A percentile compares a stretch with the other conserved stretches of the same genome.
phyloP scores from a whole-genome alignment of 257 asterid species.

The Capsicum pubescens region DNA sequence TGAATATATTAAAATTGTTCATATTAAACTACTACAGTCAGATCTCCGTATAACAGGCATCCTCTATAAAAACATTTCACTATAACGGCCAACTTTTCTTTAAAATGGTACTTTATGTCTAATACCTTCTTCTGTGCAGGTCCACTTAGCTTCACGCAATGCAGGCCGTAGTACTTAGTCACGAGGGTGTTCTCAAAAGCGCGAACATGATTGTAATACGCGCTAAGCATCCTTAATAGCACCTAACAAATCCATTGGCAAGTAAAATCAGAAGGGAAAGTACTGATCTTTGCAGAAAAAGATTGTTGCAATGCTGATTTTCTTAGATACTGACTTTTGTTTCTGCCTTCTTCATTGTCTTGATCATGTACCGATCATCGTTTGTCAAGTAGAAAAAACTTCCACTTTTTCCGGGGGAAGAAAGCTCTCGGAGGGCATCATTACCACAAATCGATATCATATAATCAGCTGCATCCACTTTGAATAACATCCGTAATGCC shows the following conservation, averaged over 20 bases:
- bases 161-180: constrained; percentile 67
- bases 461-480: constrained; percentile 31
- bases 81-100: background rate
- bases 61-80: background rate
- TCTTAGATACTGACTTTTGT: constrained; percentile 7
- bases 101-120: background rate
- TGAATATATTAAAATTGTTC: constrained; percentile 29
- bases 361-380: constrained; percentile 28
- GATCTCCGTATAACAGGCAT: background rate
- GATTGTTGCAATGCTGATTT: background rate
- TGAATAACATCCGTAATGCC: constrained; percentile 27
- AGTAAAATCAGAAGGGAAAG: constrained; percentile 14
- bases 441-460: constrained; percentile 30
- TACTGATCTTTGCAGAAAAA: background rate
- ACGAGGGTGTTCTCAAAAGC: constrained; percentile 66
- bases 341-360: constrained; percentile 28
- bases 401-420: constrained; percentile 31
- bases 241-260: constrained; percentile 45
- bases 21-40: background rate
- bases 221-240: constrained; percentile 69
- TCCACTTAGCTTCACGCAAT: constrained; percentile 69
- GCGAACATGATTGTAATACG: constrained; percentile 65
- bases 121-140: constrained; percentile 73
- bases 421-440: constrained; percentile 26
- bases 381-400: constrained; percentile 30